These are phyloP conservation scores for Naganishia onofrii DNA, from an alignment of 768 basidiomycete genomes.

Conservation along the genomic window DNA sequence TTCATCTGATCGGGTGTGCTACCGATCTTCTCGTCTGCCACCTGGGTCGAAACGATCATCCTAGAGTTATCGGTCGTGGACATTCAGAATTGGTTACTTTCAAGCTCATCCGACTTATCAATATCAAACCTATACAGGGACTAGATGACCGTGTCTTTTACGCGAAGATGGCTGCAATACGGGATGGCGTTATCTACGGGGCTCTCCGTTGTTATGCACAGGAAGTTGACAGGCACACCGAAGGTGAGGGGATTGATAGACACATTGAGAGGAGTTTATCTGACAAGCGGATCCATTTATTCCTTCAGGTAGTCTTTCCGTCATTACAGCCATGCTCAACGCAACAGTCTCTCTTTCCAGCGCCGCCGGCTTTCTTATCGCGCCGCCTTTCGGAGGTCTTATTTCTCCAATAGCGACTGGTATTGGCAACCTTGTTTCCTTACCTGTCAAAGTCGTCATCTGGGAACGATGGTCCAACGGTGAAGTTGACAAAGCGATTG, in stretches of 20 bases:
- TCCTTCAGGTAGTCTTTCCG: neutral
- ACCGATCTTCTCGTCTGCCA: conserved; percentile 17
- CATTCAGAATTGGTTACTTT: conserved; percentile 12
- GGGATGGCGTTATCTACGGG: conserved; percentile 17
- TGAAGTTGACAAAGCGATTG: conserved; percentile 16
- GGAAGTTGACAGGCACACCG: conserved; percentile 14
- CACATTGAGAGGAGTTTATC: neutral
- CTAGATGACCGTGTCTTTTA: conserved; percentile 14
- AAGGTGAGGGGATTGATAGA: neutral
- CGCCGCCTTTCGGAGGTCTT: conserved; percentile 14
- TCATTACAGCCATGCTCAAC: neutral
- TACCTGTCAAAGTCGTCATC: conserved; percentile 5
- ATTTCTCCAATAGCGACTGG: conserved; percentile 11
- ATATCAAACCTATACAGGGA: conserved; percentile 20
- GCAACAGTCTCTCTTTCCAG: conserved; percentile 15
- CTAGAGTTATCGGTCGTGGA: conserved; percentile 10
- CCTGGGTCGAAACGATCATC: conserved; percentile 20
- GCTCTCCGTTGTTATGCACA: conserved; percentile 17
- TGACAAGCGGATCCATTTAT: too few relatives aligned
- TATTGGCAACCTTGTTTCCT: neutral
- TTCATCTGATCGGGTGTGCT: conserved; percentile 9
- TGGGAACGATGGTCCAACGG: conserved; percentile 20
- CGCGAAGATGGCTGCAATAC: neutral
- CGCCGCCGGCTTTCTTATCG: conserved; percentile 12
- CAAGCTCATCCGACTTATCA: conserved; percentile 21